These are phyloP conservation scores for Monilinia fructigena DNA, from an alignment of 2,329 filamentous ascomycete genomes.

Conservation along the genomic window DNA sequence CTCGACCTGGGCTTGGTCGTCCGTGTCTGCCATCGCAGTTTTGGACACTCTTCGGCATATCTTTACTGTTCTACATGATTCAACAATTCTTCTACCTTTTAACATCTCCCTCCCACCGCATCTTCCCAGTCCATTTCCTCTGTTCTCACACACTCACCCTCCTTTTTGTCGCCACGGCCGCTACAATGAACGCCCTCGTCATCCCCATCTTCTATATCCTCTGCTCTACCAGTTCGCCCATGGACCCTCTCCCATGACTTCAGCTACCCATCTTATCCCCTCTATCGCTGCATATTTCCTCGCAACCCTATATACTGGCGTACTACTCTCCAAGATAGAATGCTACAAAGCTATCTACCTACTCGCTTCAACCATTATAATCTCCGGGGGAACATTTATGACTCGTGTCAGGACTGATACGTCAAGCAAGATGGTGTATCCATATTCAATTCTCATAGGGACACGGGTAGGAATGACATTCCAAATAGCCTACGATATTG, in stretches of 20 bases:
- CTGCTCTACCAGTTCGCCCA: background rate
- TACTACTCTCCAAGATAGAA: background rate
- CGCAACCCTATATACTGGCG: background rate
- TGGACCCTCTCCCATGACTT: background rate
- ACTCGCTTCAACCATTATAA: background rate
- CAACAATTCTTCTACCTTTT: background rate
- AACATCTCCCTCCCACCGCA: background rate
- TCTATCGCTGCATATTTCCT: background rate
- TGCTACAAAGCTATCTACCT: background rate
- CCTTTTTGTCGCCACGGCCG: background rate
- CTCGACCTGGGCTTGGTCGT: background rate
- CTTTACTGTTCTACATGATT: background rate
- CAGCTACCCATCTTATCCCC: background rate
- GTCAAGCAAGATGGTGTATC: background rate
- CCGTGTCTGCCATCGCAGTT: background rate
- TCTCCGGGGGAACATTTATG: background rate
- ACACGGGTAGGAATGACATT: conserved; percentile 4
- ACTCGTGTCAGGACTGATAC: background rate
- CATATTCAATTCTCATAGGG: background rate
- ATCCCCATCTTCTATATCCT: background rate
- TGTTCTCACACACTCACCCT: background rate
- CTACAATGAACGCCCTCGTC: background rate
- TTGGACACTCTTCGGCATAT: background rate
- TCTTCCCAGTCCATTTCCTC: background rate
- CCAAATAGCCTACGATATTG: background rate